Base-by-base conservation (phyloP, 2,329 filamentous ascomycete genomes). In the Phialemoniopsis sp. region DNA sequence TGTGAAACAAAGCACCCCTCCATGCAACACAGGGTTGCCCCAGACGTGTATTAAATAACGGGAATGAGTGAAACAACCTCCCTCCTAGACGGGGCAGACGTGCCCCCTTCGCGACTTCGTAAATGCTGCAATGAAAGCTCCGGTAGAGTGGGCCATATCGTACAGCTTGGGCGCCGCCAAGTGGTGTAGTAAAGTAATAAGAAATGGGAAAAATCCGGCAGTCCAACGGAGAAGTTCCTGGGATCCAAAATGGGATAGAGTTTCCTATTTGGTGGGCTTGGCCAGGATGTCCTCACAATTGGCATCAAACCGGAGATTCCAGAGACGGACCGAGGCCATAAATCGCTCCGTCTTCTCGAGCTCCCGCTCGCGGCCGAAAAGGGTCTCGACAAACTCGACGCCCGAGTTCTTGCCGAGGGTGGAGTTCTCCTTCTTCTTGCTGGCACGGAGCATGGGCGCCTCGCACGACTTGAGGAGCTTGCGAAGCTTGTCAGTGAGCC, bases 231-330 rank as follows among this genome's bases (percentile, higher is more conserved):
- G 18, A 29, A 33, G 19, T 12, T 29, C 30, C 34, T 30, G 19
- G 36, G 18, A 34, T 39, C 14, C 21, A 9, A 39, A 39, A 13
- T 31, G 10, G 9, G 16, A 12, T 13, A 7, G 34, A 33, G 13
- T 38, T 40, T 56, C 56, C 10, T 75, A 82, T 55, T 68, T 63
- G 50, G 71, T 73, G 31, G 80, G 80, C 54, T 73, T 70, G 50
- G 67, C 67, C 44, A 97, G 72, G 51, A 97, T 91, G 19, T 91
- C 87, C 55, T 95, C 88, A 67, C 89, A 95, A 72, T 97, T 96
- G 62, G 87, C 88, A 56, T 96, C 89, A 63, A 96, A 98, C 34
- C 91, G 85, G 66, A 94, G 80, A 62, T 87, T 89, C 88, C 91
- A 98, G 29, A 90, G 73, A 36, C 87, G 80, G 56, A 95, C 83